A percentile compares a stretch with the other conserved stretches of the same genome.
Conservation (phyloP, 768 basidiomycete species). For the Lentinula raphanica region DNA sequence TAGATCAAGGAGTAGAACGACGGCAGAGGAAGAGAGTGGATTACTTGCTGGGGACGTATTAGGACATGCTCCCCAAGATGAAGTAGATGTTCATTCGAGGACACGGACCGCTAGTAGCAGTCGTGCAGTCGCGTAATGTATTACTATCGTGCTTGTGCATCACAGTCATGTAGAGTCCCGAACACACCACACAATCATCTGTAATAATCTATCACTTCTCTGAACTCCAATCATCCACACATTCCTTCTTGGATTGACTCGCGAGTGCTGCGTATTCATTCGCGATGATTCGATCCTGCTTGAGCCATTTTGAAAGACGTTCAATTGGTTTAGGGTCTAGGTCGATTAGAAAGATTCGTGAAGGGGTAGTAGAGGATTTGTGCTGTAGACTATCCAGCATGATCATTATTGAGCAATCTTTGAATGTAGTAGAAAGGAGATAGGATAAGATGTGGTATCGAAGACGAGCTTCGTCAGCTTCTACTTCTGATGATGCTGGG, state of each 20-base stretch:
- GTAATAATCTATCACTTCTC: neutral
- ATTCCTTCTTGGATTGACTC: slow-evolving; percentile 12
- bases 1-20: slow-evolving; percentile 9
- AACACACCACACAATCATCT: neutral
- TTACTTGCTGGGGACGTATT: slow-evolving; percentile 4
- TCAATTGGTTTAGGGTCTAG: slow-evolving; percentile 73
- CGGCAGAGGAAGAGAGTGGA: slow-evolving; percentile 17
- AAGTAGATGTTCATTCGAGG: neutral
- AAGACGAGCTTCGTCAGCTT: slow-evolving; percentile 33
- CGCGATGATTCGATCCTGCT: slow-evolving; percentile 67
- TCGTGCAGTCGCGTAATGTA: neutral
- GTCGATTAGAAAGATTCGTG: slow-evolving; percentile 71
- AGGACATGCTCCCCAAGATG: neutral
- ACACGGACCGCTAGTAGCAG: neutral
- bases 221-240: slow-evolving; percentile 13
- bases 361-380: slow-evolving; percentile 17
- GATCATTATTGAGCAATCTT: slow-evolving; percentile 76
- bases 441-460: slow-evolving; percentile 69
- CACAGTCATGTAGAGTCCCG: neutral
- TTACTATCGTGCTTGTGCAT: neutral
- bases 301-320: slow-evolving; percentile 65
- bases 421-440: slow-evolving; percentile 89
- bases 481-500: neutral
- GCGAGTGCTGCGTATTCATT: slow-evolving; percentile 27
- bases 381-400: slow-evolving; percentile 20